Evolutionary conservation across 257 asterid genomes (phyloP), one percentile per base, ranked within the genome.

Genomic region (Solanum bulbocastanum): DNA sequence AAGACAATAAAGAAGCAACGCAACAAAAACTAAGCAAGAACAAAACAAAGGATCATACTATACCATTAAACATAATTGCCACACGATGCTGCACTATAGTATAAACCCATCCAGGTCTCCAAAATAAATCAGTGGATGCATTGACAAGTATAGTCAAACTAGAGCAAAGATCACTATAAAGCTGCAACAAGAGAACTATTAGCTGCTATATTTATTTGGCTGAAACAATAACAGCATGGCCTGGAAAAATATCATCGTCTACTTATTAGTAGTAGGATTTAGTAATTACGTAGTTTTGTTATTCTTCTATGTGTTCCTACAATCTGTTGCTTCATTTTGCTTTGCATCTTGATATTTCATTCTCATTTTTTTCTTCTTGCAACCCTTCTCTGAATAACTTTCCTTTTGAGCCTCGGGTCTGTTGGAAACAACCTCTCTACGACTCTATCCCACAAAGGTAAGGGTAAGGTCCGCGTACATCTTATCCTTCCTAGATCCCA

Each of bases 81-180:
- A 93, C 91, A 75, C 89, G 95, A 85, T 95, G 93, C 86, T 84
- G 92, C 89, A 94, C 92, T 88, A 96, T 94, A 88, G 98, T 89
- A 90, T 94, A 96, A 88, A 97, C 93, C 99, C 98, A 95, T 76
- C 98, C 99, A 15, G 93, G 89, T 89, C 89, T 93, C 99, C 99
- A 96, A 89, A 96, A 94, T 76, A 98, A 89, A 90, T 96, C 96
- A 32, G 90, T 86, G 44, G 94, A 95, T 88, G 93, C 90, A 91
- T 92, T 91, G 88, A 96, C 91, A 93, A 97, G 98, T 94, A 90
- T 92, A 90, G 91, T 92, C 93, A 97, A 91, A 90, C 95, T 93
- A 91, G 95, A 91, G 71, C 89, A 88, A 87, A 95, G 92, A 90
- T 95, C 93, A 89, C 92, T 90, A 90, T 88, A 91, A 65, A 97